Evolutionary conservation across 331 rosid genomes (phyloP).

Genomic region (Malus hybrid): DNA sequence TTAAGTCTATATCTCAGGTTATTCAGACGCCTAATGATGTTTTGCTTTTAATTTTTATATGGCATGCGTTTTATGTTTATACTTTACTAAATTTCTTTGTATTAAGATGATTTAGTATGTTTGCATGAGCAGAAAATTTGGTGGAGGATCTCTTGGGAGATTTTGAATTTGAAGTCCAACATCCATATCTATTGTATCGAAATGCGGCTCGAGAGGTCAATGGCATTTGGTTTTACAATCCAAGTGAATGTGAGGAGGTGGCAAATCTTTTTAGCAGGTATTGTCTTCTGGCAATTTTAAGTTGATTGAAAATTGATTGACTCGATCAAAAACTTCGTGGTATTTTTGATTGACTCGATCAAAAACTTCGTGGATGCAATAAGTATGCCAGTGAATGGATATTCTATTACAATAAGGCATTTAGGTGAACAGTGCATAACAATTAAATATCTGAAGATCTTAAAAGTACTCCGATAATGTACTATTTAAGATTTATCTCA

Average conservation of each 20-base stretch:
- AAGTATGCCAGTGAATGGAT: neutral
- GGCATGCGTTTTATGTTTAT: neutral
- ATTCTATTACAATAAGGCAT: neutral
- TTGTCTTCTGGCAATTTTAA: neutral
- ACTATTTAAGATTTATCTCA: too few relatives aligned
- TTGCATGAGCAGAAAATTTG: constrained; percentile 56
- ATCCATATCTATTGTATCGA: constrained; percentile 86
- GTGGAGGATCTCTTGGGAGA: constrained; percentile 97
- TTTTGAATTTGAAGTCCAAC: constrained; percentile 89
- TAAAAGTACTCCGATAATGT: too few relatives aligned
- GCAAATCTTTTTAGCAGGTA: constrained; percentile 86
- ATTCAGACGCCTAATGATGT: neutral
- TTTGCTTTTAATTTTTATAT: neutral
- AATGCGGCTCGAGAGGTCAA: constrained; percentile 93
- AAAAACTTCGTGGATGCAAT: neutral
- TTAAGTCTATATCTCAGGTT: neutral
- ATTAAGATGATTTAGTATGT: neutral
- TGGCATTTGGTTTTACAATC: constrained; percentile 92
- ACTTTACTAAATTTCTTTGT: neutral
- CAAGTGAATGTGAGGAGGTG: constrained; percentile 92
- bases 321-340: neutral
- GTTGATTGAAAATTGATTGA: neutral
- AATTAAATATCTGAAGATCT: too few relatives aligned
- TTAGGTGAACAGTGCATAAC: neutral
- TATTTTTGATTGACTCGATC: neutral